Percentiles rank a stretch among this genome's conserved stretches.
Evolutionary conservation across 1,139 yeast genomes (phyloP).

Genomic region (Yamadazyma pseudoaaseri): DNA sequence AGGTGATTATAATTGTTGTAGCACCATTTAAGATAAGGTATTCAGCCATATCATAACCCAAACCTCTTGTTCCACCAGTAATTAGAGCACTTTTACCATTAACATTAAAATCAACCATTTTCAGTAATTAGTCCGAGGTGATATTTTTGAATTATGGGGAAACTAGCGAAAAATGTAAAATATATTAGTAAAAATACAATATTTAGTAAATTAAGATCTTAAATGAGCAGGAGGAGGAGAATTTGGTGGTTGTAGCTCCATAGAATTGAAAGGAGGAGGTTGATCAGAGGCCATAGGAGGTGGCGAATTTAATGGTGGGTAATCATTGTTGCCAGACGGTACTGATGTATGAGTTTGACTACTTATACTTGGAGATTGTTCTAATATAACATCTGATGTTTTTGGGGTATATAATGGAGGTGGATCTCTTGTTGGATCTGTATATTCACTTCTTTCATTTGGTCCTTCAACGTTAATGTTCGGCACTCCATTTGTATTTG

Average conservation of each 20-base stretch:
- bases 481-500: no score
- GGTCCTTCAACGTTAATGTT: no score
- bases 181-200: background rate
- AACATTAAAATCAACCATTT: constrained; percentile 46
- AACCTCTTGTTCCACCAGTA: constrained; percentile 77
- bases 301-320: no score
- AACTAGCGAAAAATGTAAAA: no score
- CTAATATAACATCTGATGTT: no score
- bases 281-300: no score
- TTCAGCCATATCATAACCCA: constrained; percentile 71
- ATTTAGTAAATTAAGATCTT: background rate
- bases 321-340: no score
- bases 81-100: constrained; percentile 65
- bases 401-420: constrained; percentile 2
- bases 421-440: constrained; percentile 2
- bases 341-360: no score
- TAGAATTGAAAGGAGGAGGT: no score
- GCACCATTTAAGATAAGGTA: constrained; percentile 63
- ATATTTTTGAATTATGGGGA: background rate
- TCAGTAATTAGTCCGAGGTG: constrained; percentile 1
- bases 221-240: constrained; percentile 3
- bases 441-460: constrained; percentile 3
- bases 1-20: constrained; percentile 57
- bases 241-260: no score
- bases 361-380: no score